Conservation (phyloP, 257 asterid species). For the Henckelia pumila region DNA sequence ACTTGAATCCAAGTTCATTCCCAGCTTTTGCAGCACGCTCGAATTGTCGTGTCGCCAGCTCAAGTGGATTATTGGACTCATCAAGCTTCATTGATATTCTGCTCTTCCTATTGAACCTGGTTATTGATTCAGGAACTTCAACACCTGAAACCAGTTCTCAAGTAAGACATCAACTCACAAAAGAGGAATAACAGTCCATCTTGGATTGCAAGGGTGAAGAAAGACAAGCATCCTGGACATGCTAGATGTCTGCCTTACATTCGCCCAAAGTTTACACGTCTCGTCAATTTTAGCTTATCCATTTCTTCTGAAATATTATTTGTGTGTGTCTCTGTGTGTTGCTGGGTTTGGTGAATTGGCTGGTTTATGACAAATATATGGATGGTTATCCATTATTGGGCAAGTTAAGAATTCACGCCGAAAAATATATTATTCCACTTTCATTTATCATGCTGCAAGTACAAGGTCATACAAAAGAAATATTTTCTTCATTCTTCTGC, state of each 20-base stretch:
- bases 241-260: background rate
- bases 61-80: conserved; percentile 47
- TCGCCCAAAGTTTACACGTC: too few species aligned
- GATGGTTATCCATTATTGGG: too few species aligned
- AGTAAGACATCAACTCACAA: conserved; percentile 1
- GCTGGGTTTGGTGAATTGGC: too few species aligned
- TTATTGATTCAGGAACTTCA: conserved; percentile 63
- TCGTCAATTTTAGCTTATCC: too few species aligned
- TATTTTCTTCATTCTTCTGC: too few species aligned
- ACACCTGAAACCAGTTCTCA: conserved; percentile 44
- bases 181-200: background rate
- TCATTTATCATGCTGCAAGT: too few species aligned
- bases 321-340: too few species aligned
- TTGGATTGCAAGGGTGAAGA: background rate
- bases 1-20: conserved; percentile 82
- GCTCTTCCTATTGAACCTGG: conserved; percentile 46
- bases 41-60: conserved; percentile 74
- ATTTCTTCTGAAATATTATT: too few species aligned
- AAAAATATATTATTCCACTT: too few species aligned
- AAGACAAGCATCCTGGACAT: background rate
- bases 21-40: conserved; percentile 84
- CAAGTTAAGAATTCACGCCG: too few species aligned
- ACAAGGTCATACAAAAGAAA: too few species aligned
- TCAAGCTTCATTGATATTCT: conserved; percentile 33
- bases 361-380: too few species aligned